Percentiles rank a stretch among this genome's conserved stretches.
phyloP scores from a whole-genome alignment of 306 rosid species.

The Cicer chorassanicum region DNA sequence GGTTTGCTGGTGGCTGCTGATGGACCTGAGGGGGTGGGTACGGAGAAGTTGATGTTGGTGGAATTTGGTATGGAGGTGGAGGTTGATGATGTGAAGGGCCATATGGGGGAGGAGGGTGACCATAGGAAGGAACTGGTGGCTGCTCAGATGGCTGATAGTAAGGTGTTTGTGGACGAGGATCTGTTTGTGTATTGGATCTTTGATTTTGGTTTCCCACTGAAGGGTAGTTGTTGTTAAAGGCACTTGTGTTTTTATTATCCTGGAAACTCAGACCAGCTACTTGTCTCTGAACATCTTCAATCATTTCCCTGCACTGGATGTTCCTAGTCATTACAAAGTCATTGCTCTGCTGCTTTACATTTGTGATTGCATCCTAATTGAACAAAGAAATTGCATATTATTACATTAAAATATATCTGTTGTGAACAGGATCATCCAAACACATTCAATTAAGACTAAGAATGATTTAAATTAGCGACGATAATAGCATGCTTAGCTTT shows the following conservation, averaged over 20 bases:
- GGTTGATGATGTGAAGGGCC: conserved; percentile 65
- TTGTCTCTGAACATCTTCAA: conserved; percentile 93
- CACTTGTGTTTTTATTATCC: conserved; percentile 68
- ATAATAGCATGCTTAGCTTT: background rate
- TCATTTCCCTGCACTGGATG: conserved; percentile 96
- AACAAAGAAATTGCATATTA: conserved; percentile 39
- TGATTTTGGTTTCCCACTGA: conserved; percentile 67
- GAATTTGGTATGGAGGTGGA: conserved; percentile 72
- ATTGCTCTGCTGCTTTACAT: conserved; percentile 94
- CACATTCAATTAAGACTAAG: background rate
- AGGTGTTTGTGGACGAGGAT: conserved; percentile 69
- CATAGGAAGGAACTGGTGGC: conserved; percentile 60
- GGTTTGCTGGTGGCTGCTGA: conserved; percentile 69
- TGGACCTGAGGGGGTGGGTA: conserved; percentile 69
- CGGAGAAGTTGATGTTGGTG: conserved; percentile 62
- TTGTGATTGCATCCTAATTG: conserved; percentile 87
- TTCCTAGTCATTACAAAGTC: conserved; percentile 97
- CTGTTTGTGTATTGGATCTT: conserved; percentile 63
- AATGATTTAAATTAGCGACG: conserved; percentile 1
- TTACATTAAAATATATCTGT: conserved; percentile 1
- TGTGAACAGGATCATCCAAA: conserved; percentile 3
- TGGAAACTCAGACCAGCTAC: conserved; percentile 89
- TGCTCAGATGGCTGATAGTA: conserved; percentile 82
- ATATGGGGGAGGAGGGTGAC: conserved; percentile 62
- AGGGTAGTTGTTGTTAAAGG: conserved; percentile 61